phyloP scores from a whole-genome alignment of 345 rosid species.

The Ricinus communis region DNA sequence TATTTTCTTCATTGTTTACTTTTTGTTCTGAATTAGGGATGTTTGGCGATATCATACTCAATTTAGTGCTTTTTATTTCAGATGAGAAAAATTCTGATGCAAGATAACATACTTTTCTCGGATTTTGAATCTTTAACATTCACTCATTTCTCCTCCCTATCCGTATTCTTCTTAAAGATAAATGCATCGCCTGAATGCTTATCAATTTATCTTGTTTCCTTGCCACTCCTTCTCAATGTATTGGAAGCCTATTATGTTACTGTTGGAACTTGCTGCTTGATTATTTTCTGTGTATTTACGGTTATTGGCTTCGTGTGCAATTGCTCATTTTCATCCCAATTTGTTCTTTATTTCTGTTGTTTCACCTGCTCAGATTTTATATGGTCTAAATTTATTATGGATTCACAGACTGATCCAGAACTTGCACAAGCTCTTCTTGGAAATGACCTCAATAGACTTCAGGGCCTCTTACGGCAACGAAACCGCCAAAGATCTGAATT shows the following conservation, averaged over 20 bases:
- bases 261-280: not conserved
- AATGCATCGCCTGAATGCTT: not conserved
- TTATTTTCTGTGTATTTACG: not conserved
- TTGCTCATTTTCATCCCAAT: not conserved
- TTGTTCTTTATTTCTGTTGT: not conserved
- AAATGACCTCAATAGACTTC: conserved; percentile 78
- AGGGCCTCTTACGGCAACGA: conserved; percentile 64
- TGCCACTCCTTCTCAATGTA: not conserved
- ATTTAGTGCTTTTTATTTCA: not conserved
- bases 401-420: conserved; percentile 74
- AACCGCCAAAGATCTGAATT: conserved; percentile 66
- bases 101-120: not conserved
- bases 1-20: not conserved
- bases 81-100: not conserved
- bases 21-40: not conserved
- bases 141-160: not conserved
- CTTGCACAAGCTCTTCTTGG: conserved; percentile 84
- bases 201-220: not conserved
- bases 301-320: not conserved
- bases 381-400: conserved; percentile 7
- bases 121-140: not conserved
- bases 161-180: not conserved
- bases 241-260: not conserved
- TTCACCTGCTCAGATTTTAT: not conserved
- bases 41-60: not conserved